Conservation (phyloP, 352 stramenopile species). For the Globisporangium nagaii region DNA sequence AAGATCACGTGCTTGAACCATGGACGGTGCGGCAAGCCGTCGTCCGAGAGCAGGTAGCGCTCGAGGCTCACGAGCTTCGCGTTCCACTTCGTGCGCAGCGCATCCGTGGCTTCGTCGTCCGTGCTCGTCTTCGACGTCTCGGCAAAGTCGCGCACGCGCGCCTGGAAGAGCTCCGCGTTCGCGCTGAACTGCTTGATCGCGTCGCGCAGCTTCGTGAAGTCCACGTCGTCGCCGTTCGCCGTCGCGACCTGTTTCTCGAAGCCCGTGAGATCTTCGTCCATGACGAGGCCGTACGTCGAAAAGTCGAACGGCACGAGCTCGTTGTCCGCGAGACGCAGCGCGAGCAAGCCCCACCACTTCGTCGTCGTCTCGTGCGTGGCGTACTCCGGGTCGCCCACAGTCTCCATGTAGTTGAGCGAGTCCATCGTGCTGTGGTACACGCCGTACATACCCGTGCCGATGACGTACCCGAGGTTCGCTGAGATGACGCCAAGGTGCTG, state of each 20-base stretch:
- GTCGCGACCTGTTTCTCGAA: slow-evolving; percentile 19
- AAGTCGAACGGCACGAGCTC: slow-evolving; percentile 65
- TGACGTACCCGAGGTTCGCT: slow-evolving; percentile 54
- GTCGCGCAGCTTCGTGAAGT: slow-evolving; percentile 28
- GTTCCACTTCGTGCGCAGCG: slow-evolving; percentile 26
- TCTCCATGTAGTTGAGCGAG: slow-evolving; percentile 64
- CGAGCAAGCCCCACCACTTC: slow-evolving; percentile 60
- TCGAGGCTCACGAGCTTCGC: slow-evolving; percentile 47
- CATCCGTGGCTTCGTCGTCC: not conserved
- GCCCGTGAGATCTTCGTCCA: slow-evolving; percentile 37
- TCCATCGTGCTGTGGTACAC: slow-evolving; percentile 87
- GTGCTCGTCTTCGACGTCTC: not conserved
- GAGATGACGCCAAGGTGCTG: slow-evolving; percentile 77
- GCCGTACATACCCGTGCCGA: slow-evolving; percentile 39
- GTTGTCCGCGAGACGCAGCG: slow-evolving; percentile 47
- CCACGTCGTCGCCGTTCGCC: slow-evolving; percentile 13
- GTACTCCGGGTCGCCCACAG: slow-evolving; percentile 55
- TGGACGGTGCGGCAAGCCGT: slow-evolving; percentile 35
- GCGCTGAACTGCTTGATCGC: slow-evolving; percentile 36
- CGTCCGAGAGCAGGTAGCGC: slow-evolving; percentile 29
- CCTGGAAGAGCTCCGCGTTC: slow-evolving; percentile 27
- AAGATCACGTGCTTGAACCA: slow-evolving; percentile 69
- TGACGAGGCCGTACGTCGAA: slow-evolving; percentile 49
- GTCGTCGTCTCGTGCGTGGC: slow-evolving; percentile 40
- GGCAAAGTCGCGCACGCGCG: slow-evolving; percentile 8